Evolutionary conservation across 2,329 filamentous ascomycete genomes (phyloP), one percentile per base, ranked within the genome.

Genomic region (Hypoxylon sp.): DNA sequence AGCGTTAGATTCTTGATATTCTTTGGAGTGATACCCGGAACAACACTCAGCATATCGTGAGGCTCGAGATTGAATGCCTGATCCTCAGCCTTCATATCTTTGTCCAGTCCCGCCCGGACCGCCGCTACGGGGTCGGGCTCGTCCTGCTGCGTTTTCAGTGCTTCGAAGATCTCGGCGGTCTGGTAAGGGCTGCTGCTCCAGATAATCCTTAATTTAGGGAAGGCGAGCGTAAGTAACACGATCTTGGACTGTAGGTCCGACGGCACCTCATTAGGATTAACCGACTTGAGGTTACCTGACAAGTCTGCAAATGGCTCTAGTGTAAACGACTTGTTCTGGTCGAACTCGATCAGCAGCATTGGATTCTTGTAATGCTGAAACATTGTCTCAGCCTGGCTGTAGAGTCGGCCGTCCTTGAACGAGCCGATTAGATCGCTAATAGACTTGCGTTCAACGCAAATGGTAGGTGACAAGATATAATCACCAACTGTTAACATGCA

Each of bases 401-500:
- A 99, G 13, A 99, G 86, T 1, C 96, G 91, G 11, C 96, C 96
- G 78, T 97, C 94, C 72, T 91, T 91, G 81, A 99, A 94, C 0
- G 94, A 98, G 61, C 90, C 90, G 79, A 98, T 95, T 49, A 99
- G 83, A 82, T 99, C 96, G 75, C 89, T 90, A 75, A 99, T 87
- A 25, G 93, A 97, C 82, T 99, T 99, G 51, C 96, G 92, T 82
- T 99, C 96, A 32, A 99, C 88, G 80, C 94, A 97, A 72, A 98
- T 96, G 71, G 90, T 88, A 0, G 95, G 95, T 1, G 93, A 96
- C 45, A 99, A 85, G 67, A 99, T 91, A 80, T 99, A 99, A 82
- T 99, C 96, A 70, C 93, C 96, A 0, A 99, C 95, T 0, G 95
- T 99, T 65, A 99, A 84, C 88, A 97, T 97, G 80, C 95, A 98